phyloP scores from a whole-genome alignment of 2,329 filamentous ascomycete species.

The Cordyceps pruinosa region DNA sequence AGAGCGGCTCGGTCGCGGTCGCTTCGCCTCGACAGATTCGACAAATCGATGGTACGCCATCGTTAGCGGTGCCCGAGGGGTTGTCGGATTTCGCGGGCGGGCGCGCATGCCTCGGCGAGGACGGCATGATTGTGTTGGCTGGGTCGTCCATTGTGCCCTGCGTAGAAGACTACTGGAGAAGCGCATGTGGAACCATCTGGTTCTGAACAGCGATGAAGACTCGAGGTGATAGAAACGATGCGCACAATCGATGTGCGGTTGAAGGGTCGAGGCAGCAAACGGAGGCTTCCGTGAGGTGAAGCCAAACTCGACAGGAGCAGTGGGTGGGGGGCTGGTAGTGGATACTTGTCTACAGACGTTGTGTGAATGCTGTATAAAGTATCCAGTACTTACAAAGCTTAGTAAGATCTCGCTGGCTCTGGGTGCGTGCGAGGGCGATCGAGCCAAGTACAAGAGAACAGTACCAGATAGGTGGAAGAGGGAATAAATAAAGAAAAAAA shows the following conservation, averaged over 20 bases:
- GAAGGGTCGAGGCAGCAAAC: not conserved
- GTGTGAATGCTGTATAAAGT: too few relatives aligned
- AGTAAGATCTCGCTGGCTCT: too few relatives aligned
- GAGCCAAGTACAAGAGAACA: too few relatives aligned
- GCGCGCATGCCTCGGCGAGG: constrained; percentile 21
- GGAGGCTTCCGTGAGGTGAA: too few relatives aligned
- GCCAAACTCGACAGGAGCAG: too few relatives aligned
- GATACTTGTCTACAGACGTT: too few relatives aligned
- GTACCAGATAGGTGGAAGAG: too few relatives aligned
- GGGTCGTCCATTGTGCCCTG: constrained; percentile 21
- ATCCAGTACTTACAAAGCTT: too few relatives aligned
- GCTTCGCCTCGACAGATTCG: constrained; percentile 93
- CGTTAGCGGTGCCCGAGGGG: constrained; percentile 17
- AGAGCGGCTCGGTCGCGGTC: constrained; percentile 74
- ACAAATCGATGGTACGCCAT: constrained; percentile 65
- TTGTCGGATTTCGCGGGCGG: constrained; percentile 21
- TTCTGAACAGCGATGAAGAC: not conserved
- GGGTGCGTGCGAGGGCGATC: too few relatives aligned
- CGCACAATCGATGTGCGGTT: not conserved
- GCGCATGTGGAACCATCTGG: not conserved
- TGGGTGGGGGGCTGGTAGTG: too few relatives aligned
- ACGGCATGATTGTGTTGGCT: constrained; percentile 16
- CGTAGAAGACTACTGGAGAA: not conserved
- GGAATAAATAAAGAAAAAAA: too few relatives aligned
- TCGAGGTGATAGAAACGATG: not conserved